A percentile compares a stretch with the other conserved stretches of the same genome.
These are phyloP conservation scores for Sporisorium reilianum DNA, from an alignment of 1,284 basidiomycete species.

Conservation along the genomic window DNA sequence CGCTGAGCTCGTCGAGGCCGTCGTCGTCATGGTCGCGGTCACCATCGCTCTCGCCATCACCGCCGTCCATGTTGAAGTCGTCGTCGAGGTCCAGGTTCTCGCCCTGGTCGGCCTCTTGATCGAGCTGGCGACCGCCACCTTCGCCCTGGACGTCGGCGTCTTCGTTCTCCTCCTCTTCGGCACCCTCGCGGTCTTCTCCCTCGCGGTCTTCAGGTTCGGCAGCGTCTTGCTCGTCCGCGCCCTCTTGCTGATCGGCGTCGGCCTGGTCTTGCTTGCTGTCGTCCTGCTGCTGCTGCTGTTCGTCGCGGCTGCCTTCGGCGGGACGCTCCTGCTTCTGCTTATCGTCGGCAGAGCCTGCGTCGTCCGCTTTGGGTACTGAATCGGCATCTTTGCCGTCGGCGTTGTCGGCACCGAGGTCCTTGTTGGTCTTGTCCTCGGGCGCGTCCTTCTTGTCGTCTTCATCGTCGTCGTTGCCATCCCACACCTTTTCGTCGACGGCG, in stretches of 20 bases:
- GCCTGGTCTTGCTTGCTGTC: conserved; percentile 26
- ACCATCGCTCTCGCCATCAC: conserved; percentile 46
- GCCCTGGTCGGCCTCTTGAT: conserved; percentile 65
- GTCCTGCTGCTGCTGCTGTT: conserved; percentile 71
- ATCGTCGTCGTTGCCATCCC: conserved; percentile 85
- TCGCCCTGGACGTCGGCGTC: conserved; percentile 69
- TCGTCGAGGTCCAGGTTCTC: conserved; percentile 67
- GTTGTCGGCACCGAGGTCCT: conserved; percentile 68
- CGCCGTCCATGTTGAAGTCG: conserved; percentile 60
- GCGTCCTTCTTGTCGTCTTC: conserved; percentile 71
- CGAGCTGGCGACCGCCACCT: conserved; percentile 68
- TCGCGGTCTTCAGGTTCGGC: conserved; percentile 55
- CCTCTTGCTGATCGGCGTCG: conserved; percentile 23
- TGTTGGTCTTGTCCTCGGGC: conserved; percentile 69
- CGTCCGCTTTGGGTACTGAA: conserved; percentile 47
- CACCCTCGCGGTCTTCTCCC: conserved; percentile 57
- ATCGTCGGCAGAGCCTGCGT: conserved; percentile 29
- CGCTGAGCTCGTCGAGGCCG: conserved; percentile 77
- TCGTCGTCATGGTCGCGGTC: conserved; percentile 70
- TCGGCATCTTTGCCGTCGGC: conserved; percentile 62
- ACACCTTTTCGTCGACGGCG: conserved; percentile 94
- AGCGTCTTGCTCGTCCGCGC: conserved; percentile 36
- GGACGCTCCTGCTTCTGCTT: conserved; percentile 71
- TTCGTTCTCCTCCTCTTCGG: conserved; percentile 64
- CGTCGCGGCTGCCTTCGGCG: conserved; percentile 68